Percentiles rank a stretch among this genome's conserved stretches.
These are phyloP conservation scores for Rhinocladiella similis DNA, from an alignment of 2,329 filamentous ascomycete genomes.

Conservation along the genomic window DNA sequence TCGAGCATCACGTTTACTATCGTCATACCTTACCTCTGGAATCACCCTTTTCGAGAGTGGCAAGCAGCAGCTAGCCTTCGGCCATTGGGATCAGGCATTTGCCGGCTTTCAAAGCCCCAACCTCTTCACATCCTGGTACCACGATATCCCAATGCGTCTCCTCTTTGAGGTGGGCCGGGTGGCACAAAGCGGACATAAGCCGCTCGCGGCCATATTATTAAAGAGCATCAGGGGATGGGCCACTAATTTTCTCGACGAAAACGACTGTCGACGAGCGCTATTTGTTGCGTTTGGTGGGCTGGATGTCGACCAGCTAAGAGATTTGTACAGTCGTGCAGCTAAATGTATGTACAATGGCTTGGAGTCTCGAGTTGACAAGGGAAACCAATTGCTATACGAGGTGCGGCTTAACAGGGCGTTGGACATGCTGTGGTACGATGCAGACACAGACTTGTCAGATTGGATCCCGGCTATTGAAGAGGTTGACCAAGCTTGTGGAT, in stretches of 20 bases:
- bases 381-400: constrained; percentile 20
- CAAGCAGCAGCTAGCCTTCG: constrained; percentile 14
- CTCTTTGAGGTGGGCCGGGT: constrained; percentile 23
- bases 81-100: constrained; percentile 17
- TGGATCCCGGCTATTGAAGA: constrained; percentile 17
- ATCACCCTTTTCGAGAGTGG: constrained; percentile 20
- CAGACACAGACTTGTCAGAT: constrained; percentile 13
- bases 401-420: constrained; percentile 23
- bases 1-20: constrained; percentile 16
- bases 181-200: constrained; percentile 15
- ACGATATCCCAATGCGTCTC: constrained; percentile 24
- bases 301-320: constrained; percentile 12
- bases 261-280: constrained; percentile 18
- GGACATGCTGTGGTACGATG: constrained; percentile 22
- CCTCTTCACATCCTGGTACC: constrained; percentile 24
- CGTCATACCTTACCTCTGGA: constrained; percentile 14
- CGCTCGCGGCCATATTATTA: constrained; percentile 10
- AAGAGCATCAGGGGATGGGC: constrained; percentile 15
- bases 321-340: constrained; percentile 17
- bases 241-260: constrained; percentile 10
- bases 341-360: constrained; percentile 20
- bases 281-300: constrained; percentile 21
- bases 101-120: constrained; percentile 18
- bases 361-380: constrained; percentile 18
- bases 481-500: constrained; percentile 14